Base-by-base conservation (phyloP, 2,329 filamentous ascomycete genomes). In the Aspergillus bombycis region DNA sequence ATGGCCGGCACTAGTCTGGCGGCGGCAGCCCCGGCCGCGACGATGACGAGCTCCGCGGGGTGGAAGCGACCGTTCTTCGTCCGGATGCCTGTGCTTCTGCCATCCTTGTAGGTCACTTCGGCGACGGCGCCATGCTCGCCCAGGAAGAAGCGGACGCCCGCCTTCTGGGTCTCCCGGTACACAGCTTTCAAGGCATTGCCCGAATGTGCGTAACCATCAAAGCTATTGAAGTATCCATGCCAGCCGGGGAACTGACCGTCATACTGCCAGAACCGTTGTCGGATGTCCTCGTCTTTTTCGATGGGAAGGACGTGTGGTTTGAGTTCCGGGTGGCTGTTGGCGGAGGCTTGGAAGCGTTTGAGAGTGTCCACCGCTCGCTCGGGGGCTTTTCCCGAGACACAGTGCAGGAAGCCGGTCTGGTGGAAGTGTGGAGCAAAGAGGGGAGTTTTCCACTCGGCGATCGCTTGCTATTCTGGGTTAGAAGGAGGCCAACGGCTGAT, bases 181-280 rank as follows among this genome's bases (percentile, higher is more conserved):
- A 85, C 77, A 0, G 80, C 82, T 6, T 75, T 75, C 8, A 88
- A 69, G 0, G 86, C 82, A 62, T 87, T 81, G 0, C 79, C 81
- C 0, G 85, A 83, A 63, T 88, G 85, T 1, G 84, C 85, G 61
- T 88, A 88, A 1, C 86, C 85, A 12, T 83, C 85, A 7, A 84
- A 80, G 4, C 76, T 77, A 69, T 89, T 89, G 48, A 86, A 78
- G 70, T 89, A 89, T 9, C 87, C 87, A 30, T 78, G 80, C 83
- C 86, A 89, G 1, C 82, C 82, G 0, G 79, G 75, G 45, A 87
- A 71, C 0, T 80, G 76, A 0, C 84, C 84, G 7, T 78, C 74
- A 50, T 82, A 83, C 65, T 85, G 84, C 79, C 82, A 84, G 41
- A 78, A 79, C 14, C 74, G 73, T 19, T 79, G 71, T 10, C 74